These are phyloP conservation scores for Trichoderma polysporum DNA, from an alignment of 2,329 filamentous ascomycete species.

Conservation along the genomic window DNA sequence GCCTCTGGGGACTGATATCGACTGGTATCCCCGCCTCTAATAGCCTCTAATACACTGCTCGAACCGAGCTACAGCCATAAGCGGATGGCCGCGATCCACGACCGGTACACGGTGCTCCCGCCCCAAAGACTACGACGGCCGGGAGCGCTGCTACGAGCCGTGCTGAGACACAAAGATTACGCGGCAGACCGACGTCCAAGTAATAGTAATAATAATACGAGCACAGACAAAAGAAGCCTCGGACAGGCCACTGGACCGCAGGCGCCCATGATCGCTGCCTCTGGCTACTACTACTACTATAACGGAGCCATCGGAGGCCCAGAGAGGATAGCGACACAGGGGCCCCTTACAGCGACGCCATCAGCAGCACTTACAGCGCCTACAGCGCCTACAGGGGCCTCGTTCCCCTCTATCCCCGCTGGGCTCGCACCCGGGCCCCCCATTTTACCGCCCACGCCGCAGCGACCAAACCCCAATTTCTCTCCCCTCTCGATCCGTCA, in stretches of 20 bases:
- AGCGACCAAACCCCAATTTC: slow-evolving; percentile 18
- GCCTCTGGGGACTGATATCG: neutral
- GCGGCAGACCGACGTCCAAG: neutral
- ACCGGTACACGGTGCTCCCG: slow-evolving; percentile 22
- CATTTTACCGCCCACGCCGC: slow-evolving; percentile 7
- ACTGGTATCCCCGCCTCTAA: neutral
- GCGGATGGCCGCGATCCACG: slow-evolving; percentile 21
- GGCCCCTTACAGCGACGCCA: slow-evolving; percentile 1
- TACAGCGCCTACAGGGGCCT: slow-evolving; percentile 9
- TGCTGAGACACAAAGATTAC: slow-evolving; percentile 21
- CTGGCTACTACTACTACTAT: neutral
- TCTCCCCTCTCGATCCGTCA: slow-evolving; percentile 19
- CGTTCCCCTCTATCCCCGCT: slow-evolving; percentile 3
- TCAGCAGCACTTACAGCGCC: neutral
- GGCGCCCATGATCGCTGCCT: neutral
- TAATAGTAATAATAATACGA: neutral
- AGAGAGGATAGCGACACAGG: neutral
- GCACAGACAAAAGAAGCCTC: neutral
- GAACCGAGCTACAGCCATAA: slow-evolving; percentile 3
- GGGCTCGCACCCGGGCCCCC: slow-evolving; percentile 1
- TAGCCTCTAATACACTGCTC: neutral
- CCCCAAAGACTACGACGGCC: slow-evolving; percentile 17
- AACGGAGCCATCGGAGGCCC: slow-evolving; percentile 4
- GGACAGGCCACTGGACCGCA: neutral
- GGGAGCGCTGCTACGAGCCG: slow-evolving; percentile 21